These are phyloP conservation scores for Phytophthora pisi DNA, from an alignment of 352 stramenopile species.

Conservation along the genomic window DNA sequence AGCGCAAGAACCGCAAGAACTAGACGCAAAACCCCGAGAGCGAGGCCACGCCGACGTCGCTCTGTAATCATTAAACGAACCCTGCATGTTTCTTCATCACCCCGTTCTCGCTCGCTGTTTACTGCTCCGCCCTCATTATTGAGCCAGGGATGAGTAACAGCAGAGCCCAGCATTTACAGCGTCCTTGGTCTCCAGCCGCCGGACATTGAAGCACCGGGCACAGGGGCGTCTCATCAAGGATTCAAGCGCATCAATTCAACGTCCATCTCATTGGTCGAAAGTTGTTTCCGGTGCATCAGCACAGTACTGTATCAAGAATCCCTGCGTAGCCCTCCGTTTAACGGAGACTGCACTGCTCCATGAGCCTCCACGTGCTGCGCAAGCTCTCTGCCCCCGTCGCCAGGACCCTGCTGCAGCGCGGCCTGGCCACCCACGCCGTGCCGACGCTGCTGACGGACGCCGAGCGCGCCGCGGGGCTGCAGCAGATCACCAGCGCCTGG, in stretches of 20 bases:
- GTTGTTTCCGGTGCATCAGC: constrained; percentile 5
- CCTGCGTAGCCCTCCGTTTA: not conserved
- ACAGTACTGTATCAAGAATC: not conserved
- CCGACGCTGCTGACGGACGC: constrained; percentile 53
- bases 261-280: constrained; percentile 28
- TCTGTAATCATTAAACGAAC: constrained; percentile 32
- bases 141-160: no score
- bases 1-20: constrained; percentile 78
- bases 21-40: constrained; percentile 23
- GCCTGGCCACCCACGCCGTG: constrained; percentile 34
- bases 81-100: constrained; percentile 15
- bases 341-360: not conserved
- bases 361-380: constrained; percentile 13
- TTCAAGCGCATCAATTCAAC: not conserved
- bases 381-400: constrained; percentile 2
- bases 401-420: constrained; percentile 17
- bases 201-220: no score
- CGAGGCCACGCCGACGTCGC: not conserved
- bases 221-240: no score
- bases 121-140: not conserved
- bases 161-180: no score
- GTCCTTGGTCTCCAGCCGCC: no score
- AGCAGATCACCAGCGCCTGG: constrained; percentile 60
- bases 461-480: constrained; percentile 48
- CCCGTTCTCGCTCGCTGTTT: not conserved